Evolutionary conservation across 2,329 filamentous ascomycete species (phyloP).

Genomic region (Exophiala aquamarina): DNA sequence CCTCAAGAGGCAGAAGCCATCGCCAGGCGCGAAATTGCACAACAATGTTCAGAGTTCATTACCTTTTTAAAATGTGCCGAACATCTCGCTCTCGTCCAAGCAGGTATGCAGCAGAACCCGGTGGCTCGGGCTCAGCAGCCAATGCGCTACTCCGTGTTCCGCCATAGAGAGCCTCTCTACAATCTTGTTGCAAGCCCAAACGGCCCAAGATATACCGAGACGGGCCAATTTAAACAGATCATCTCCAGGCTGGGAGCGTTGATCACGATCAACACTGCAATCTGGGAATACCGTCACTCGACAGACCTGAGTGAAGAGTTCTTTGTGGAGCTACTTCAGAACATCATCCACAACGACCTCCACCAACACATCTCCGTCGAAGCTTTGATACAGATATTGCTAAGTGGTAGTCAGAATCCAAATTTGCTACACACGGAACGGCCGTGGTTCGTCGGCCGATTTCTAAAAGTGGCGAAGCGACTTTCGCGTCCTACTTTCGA

Average conservation of each 20-base stretch:
- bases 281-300: slow-evolving; percentile 42
- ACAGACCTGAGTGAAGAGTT: slow-evolving; percentile 33
- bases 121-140: slow-evolving; percentile 20
- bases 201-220: slow-evolving; percentile 34
- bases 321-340: slow-evolving; percentile 33
- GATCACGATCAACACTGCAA: slow-evolving; percentile 39
- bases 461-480: slow-evolving; percentile 42
- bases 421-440: slow-evolving; percentile 28
- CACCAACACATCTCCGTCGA: slow-evolving; percentile 39
- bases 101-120: slow-evolving; percentile 18
- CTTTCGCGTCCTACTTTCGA: slow-evolving; percentile 36
- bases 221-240: slow-evolving; percentile 40
- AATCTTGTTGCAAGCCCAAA: slow-evolving; percentile 36
- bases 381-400: slow-evolving; percentile 39
- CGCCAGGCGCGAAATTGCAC: slow-evolving; percentile 33
- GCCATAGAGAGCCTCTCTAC: slow-evolving; percentile 32
- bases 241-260: slow-evolving; percentile 37
- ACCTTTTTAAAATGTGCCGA: slow-evolving; percentile 40
- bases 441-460: slow-evolving; percentile 41
- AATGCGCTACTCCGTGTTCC: slow-evolving; percentile 33
- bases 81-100: slow-evolving; percentile 35
- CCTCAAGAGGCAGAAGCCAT: slow-evolving; percentile 12
- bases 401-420: slow-evolving; percentile 35
- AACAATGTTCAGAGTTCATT: slow-evolving; percentile 40
- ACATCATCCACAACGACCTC: slow-evolving; percentile 37